phyloP scores from a whole-genome alignment of 371 early-diverging fungal genomes.

The Mortierella sp. region DNA sequence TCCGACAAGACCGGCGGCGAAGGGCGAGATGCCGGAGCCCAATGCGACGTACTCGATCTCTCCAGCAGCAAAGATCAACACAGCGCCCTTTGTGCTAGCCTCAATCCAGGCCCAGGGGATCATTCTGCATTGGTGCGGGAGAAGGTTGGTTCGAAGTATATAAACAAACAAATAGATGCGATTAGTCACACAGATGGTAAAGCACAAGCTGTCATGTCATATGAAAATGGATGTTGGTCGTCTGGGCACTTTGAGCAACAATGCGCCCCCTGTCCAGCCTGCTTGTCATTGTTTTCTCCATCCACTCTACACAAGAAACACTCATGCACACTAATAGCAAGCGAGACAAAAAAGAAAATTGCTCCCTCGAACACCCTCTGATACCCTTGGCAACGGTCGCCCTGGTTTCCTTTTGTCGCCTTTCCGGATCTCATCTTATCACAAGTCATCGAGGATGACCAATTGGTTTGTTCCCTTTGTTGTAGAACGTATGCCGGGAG shows the following conservation, averaged over 20 bases:
- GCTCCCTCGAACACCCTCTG: not conserved
- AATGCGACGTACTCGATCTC: slow-evolving; percentile 89
- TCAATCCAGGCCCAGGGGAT: slow-evolving; percentile 96
- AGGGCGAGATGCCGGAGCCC: slow-evolving; percentile 70
- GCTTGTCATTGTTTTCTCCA: not conserved
- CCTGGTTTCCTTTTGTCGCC: slow-evolving; percentile 10
- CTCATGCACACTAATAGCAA: not conserved
- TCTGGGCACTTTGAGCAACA: not conserved
- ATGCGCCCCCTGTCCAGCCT: not conserved
- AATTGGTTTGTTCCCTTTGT: not conserved
- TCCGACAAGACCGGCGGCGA: slow-evolving; percentile 88
- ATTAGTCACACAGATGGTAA: slow-evolving; percentile 29
- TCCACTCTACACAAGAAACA: not conserved
- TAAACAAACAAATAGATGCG: slow-evolving; percentile 11
- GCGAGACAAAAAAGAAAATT: not conserved
- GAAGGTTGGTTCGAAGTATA: not conserved
- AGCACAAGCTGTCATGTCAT: slow-evolving; percentile 1
- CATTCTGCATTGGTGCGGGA: slow-evolving; percentile 38
- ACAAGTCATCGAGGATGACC: not conserved
- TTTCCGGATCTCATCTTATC: not conserved
- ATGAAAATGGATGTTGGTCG: slow-evolving; percentile 19
- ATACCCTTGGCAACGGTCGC: not conserved
- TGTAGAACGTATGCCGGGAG: not conserved
- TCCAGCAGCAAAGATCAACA: slow-evolving; percentile 92
- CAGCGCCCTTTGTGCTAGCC: slow-evolving; percentile 94